These are phyloP conservation scores for Pseudogymnoascus sp. DNA, from an alignment of 2,329 filamentous ascomycete genomes.

Conservation along the genomic window DNA sequence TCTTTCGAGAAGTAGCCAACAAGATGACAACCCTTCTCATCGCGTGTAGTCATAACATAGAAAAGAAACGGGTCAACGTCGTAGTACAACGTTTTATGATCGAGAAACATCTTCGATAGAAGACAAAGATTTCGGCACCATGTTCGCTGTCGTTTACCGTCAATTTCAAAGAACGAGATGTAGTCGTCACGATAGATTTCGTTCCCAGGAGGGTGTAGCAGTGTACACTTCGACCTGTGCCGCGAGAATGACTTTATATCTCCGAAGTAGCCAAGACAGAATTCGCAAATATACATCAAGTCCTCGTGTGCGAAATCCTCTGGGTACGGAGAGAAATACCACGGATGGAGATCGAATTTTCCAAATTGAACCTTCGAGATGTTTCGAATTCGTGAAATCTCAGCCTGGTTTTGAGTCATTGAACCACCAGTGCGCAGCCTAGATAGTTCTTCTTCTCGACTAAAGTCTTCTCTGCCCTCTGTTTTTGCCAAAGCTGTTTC, in stretches of 20 bases:
- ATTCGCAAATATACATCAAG: constrained; percentile 93
- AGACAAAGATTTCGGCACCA: constrained; percentile 96
- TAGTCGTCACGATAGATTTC: constrained; percentile 95
- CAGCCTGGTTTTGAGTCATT: constrained; percentile 98
- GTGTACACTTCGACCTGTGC: constrained; percentile 80
- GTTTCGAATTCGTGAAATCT: constrained; percentile 92
- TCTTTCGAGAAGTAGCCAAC: constrained; percentile 99
- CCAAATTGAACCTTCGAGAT: constrained; percentile 93
- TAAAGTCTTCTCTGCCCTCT: constrained; percentile 40
- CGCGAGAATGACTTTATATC: constrained; percentile 73
- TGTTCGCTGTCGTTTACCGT: constrained; percentile 84
- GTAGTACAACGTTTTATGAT: constrained; percentile 97
- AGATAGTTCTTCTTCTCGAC: constrained; percentile 87
- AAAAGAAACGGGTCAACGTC: constrained; percentile 99
- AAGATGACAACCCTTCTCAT: constrained; percentile 84
- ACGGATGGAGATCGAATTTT: constrained; percentile 82
- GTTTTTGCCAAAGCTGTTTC: constrained; percentile 23
- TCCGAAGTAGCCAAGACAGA: constrained; percentile 87
- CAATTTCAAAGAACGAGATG: constrained; percentile 95
- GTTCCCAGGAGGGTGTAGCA: constrained; percentile 91
- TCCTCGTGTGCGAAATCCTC: constrained; percentile 82
- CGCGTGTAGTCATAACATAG: constrained; percentile 90
- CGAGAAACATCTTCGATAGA: constrained; percentile 90
- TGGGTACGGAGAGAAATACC: constrained; percentile 98
- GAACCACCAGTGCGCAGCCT: constrained; percentile 89